A percentile compares a stretch with the other conserved stretches of the same genome.
These are phyloP conservation scores for Solanum tarijense DNA, from an alignment of 257 asterid species.

Conservation along the genomic window DNA sequence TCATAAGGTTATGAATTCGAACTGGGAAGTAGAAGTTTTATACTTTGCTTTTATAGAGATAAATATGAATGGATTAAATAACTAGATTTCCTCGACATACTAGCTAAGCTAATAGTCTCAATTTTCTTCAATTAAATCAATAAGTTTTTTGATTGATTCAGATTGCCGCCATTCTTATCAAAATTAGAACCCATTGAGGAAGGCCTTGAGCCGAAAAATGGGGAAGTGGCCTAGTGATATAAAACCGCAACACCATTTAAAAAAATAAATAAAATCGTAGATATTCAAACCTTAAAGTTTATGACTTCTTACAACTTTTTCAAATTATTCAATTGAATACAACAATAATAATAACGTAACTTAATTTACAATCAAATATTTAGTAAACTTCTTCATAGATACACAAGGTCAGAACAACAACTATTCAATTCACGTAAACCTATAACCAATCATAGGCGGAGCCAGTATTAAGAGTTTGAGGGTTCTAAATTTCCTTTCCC, in stretches of 20 bases:
- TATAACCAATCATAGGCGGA: too few species aligned
- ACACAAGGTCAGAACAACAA: neutral
- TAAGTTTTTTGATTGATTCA: too few species aligned
- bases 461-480: too few species aligned
- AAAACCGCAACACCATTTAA: neutral
- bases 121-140: neutral
- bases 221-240: neutral
- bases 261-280: rapidly evolving
- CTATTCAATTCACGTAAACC: neutral
- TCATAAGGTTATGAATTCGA: neutral
- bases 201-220: neutral
- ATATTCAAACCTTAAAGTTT: neutral
- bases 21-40: neutral
- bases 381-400: neutral
- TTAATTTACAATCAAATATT: neutral
- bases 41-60: neutral
- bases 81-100: neutral
- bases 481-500: too few species aligned
- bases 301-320: neutral
- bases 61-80: neutral
- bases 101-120: neutral
- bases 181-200: neutral
- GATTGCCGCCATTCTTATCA: neutral
- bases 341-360: neutral
- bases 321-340: neutral